Conservation (phyloP, 2,329 filamentous ascomycete species). For the Ustulina deusta region DNA sequence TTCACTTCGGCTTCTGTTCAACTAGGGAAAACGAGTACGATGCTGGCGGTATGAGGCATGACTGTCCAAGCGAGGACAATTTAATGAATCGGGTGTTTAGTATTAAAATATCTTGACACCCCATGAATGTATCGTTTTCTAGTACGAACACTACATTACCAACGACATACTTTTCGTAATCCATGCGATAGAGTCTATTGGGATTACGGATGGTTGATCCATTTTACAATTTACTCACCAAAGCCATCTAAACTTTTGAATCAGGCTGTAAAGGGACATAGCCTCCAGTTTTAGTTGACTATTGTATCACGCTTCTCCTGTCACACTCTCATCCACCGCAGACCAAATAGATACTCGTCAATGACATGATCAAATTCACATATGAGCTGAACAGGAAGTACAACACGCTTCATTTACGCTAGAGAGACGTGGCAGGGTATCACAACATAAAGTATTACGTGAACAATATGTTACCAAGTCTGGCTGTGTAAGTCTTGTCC, state of each 20-base stretch:
- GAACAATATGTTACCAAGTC: background rate
- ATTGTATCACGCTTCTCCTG: too few species aligned
- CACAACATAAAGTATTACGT: background rate
- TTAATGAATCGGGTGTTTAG: background rate
- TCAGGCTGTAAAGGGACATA: background rate
- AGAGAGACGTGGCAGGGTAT: slow-evolving; percentile 3
- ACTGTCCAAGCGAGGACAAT: background rate
- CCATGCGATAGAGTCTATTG: background rate
- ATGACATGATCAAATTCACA: background rate
- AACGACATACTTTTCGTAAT: background rate
- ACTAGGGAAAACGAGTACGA: background rate
- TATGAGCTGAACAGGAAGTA: background rate
- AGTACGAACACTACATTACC: background rate
- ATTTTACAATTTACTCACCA: background rate
- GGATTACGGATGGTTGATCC: background rate
- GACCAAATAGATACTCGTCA: background rate
- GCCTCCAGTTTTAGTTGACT: too few species aligned
- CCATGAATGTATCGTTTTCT: slow-evolving; percentile 1
- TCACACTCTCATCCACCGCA: background rate
- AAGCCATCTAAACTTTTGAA: too few species aligned
- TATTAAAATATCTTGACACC: background rate
- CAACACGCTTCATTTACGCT: background rate
- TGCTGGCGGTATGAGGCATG: slow-evolving; percentile 5
- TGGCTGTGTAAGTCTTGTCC: background rate
- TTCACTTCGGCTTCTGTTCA: background rate